Evolutionary conservation across 2,329 filamentous ascomycete genomes (phyloP).

Genomic region (Stylonectria norvegica): DNA sequence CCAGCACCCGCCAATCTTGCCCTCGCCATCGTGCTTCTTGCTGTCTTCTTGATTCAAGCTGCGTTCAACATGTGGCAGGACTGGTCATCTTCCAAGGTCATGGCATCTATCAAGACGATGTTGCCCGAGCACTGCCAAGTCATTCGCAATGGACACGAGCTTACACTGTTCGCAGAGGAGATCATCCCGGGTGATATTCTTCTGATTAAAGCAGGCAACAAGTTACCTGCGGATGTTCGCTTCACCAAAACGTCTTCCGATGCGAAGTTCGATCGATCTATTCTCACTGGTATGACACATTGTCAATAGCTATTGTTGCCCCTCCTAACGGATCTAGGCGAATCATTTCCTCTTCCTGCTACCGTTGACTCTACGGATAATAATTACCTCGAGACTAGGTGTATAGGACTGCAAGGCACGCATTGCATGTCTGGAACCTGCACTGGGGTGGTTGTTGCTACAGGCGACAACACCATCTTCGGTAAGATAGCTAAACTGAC

Average conservation of each 20-base stretch:
- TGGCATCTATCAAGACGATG: constrained; percentile 78
- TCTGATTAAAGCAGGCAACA: constrained; percentile 66
- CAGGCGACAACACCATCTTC: constrained; percentile 70
- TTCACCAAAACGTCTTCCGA: constrained; percentile 67
- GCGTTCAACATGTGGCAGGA: constrained; percentile 70
- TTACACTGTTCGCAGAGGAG: constrained; percentile 50
- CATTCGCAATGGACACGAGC: constrained; percentile 55
- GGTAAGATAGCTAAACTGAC: constrained; percentile 72
- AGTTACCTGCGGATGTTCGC: constrained; percentile 69
- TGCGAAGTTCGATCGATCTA: constrained; percentile 68
- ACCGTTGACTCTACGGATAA: constrained; percentile 64
- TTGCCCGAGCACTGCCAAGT: constrained; percentile 69
- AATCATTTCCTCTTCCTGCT: constrained; percentile 62
- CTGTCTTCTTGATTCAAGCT: constrained; percentile 67
- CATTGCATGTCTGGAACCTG: constrained; percentile 69
- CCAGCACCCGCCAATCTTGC: constrained; percentile 68
- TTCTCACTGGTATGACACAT: constrained; percentile 47
- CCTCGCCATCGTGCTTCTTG: constrained; percentile 67
- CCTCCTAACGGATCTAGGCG: constrained; percentile 40
- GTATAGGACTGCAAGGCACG: constrained; percentile 75
- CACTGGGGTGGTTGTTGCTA: constrained; percentile 66
- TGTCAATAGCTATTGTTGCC: background rate
- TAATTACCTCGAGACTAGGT: constrained; percentile 74
- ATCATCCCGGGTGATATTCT: constrained; percentile 72
- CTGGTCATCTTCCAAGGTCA: constrained; percentile 72